Conservation (phyloP, 345 rosid genomes). For the Euphorbia tirucalli region DNA sequence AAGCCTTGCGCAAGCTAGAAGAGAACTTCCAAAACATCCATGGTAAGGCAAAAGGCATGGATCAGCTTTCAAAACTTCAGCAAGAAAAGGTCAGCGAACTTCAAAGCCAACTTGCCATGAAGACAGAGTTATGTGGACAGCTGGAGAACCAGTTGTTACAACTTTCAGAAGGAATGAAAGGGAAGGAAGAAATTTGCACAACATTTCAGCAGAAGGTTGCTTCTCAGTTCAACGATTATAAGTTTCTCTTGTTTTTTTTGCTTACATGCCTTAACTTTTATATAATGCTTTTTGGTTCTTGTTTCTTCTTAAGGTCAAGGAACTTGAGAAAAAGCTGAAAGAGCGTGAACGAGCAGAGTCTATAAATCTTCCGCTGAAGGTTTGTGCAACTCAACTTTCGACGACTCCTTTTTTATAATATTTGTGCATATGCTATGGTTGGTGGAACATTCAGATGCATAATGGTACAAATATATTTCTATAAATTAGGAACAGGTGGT, state of each 20-base stretch:
- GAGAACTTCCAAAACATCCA: constrained; percentile 37
- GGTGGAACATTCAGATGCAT: background rate
- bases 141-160: constrained; percentile 34
- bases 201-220: constrained; percentile 36
- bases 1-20: constrained; percentile 30
- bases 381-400: background rate
- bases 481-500: background rate
- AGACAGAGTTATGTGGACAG: constrained; percentile 25
- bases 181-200: constrained; percentile 35
- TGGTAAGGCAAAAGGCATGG: constrained; percentile 34
- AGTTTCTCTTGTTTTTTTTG: background rate
- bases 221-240: background rate
- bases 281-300: background rate
- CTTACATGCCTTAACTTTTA: background rate
- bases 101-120: constrained; percentile 34
- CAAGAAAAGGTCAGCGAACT: constrained; percentile 37
- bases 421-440: too few species aligned
- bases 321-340: constrained; percentile 24
- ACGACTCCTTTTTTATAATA: background rate
- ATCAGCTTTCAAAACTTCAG: constrained; percentile 32
- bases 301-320: constrained; percentile 17
- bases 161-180: constrained; percentile 39
- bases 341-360: constrained; percentile 18
- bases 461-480: background rate
- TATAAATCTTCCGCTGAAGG: constrained; percentile 15